Evolutionary conservation across 176 grass and related monocot species (phyloP).

Genomic region (Avena eriantha): DNA sequence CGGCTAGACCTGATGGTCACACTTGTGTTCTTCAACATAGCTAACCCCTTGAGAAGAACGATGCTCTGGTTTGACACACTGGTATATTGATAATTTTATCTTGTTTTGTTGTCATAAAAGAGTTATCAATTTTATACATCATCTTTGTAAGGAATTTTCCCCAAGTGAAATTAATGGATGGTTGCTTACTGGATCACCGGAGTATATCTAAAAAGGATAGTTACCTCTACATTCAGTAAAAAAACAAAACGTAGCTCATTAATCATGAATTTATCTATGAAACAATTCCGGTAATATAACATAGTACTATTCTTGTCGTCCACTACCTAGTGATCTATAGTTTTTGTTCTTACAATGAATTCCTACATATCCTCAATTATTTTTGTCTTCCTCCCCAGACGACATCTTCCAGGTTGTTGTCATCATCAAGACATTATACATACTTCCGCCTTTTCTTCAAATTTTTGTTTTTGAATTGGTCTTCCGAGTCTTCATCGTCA

Average conservation of each 20-base stretch:
- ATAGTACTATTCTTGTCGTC: neutral
- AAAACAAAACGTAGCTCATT: neutral
- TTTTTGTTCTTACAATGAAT: neutral
- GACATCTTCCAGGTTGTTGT: neutral
- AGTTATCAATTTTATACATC: neutral
- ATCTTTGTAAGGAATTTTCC: neutral
- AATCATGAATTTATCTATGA: neutral
- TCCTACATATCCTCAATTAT: neutral
- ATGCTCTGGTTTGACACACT: neutral
- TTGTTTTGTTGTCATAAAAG: too few species aligned
- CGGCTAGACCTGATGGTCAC: too few species aligned
- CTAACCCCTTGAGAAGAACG: neutral
- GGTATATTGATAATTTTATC: too few species aligned
- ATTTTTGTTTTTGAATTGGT: neutral
- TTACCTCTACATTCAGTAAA: neutral
- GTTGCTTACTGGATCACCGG: neutral
- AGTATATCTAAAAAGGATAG: neutral
- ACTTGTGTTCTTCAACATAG: neutral
- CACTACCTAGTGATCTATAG: neutral
- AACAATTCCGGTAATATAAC: neutral
- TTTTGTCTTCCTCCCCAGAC: neutral
- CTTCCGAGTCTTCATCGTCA: neutral
- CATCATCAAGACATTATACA: neutral
- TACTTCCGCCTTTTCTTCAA: neutral
- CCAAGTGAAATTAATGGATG: neutral